A percentile compares a stretch with the other conserved stretches of the same genome.
Conservation (phyloP, 1,139 yeast genomes). For the Geotrichum carabidarum region DNA sequence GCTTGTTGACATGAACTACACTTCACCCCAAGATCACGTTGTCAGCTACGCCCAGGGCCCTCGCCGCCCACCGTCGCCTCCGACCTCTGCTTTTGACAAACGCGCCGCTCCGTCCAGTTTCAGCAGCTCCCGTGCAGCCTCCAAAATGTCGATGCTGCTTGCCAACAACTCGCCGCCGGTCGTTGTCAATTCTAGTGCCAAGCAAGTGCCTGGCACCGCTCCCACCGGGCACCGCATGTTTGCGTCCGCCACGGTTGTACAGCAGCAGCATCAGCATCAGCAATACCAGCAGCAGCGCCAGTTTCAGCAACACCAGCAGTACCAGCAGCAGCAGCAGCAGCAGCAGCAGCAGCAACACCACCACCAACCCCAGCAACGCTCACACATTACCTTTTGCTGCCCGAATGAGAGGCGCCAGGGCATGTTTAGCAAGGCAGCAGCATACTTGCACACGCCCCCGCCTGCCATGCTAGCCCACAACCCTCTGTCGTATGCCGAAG, state of each 20-base stretch:
- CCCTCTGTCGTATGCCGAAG: background rate
- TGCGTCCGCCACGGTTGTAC: too few relatives aligned
- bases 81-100: conserved; percentile 1
- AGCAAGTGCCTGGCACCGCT: background rate
- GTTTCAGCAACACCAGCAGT: background rate
- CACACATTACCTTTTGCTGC: conserved; percentile 6
- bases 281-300: background rate
- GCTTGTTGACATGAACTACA: background rate
- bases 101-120: background rate
- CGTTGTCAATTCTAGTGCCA: background rate
- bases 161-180: background rate
- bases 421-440: conserved; percentile 1
- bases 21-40: background rate
- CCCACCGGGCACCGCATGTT: background rate
- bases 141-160: conserved; percentile 3
- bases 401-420: conserved; percentile 2
- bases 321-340: background rate
- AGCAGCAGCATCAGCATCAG: background rate
- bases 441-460: conserved; percentile 11
- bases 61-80: background rate
- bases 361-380: background rate
- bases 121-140: background rate
- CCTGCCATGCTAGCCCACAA: background rate
- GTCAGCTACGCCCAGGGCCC: background rate
- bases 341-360: background rate